Evolutionary conservation across 352 stramenopile species (phyloP), one percentile per base, ranked within the genome.

Genomic region (Globisporangium canariense): DNA sequence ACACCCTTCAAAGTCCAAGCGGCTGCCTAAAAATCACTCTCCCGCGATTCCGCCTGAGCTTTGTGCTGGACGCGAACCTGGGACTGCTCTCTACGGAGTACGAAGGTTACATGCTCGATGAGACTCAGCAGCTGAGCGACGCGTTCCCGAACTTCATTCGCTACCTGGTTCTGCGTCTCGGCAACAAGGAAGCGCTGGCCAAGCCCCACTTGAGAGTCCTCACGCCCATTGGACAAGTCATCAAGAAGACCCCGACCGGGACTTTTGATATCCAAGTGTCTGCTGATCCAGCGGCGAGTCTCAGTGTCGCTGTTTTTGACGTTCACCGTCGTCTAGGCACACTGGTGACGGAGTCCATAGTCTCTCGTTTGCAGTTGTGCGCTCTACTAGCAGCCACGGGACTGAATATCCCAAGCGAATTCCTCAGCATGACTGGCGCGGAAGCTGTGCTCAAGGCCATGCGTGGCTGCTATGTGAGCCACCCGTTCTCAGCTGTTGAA

Each of bases 391-490:
- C 58, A 30, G 64, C 65, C 14, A 72, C 72, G 0, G 70, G 69
- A 1, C 69, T 55, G 0, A 65, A 52, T 34, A 41, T 86, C 8
- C 67, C 76, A 2, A 74, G 67, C 34, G 68, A 52, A 4, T 53
- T 68, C 3, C n/a, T 82, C 4, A 57, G 65, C 10, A 83, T 89
- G 79, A 85, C 77, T 16, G 74, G 71, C 18, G 47, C 66, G 2
- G 77, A 89, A 43, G 69, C 73, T 18, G 72, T 74, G 5, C 18
- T 86, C 11, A 60, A 78, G 53, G 38, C 79, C 22, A 57, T 87
- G 25, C 70, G 68, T 62, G 63, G 69, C 1, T 88, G 78, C 57
- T 60, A 60, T 9, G 75, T 69, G 0, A 74, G 61, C 49, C 64
- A 72, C 9, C 74, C 73, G 8, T 83, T 73, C 53, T 73, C 70